Evolutionary conservation across 176 grass and related monocot species (phyloP).

Genomic region (Oryza meyeriana): DNA sequence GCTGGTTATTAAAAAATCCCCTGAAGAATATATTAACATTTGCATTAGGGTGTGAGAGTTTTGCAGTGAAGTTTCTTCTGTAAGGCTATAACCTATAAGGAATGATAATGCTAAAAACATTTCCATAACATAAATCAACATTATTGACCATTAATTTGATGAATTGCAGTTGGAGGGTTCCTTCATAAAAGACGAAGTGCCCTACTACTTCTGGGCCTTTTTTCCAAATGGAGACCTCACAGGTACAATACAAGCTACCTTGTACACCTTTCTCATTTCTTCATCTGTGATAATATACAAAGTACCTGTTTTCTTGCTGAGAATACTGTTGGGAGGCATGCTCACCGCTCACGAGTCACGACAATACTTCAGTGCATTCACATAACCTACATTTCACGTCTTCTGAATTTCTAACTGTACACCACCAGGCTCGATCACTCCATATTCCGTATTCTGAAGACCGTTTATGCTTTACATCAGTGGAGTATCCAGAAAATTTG

Average conservation of each 20-base stretch:
- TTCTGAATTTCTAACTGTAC: neutral
- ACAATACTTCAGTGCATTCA: neutral
- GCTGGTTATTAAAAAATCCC: neutral
- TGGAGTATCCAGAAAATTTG: too few species aligned
- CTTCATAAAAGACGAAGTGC: slow-evolving; percentile 62
- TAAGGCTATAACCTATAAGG: neutral
- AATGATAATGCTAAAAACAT: neutral
- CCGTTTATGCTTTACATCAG: too few species aligned
- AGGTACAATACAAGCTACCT: slow-evolving; percentile 59
- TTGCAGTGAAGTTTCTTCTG: neutral
- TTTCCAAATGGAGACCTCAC: slow-evolving; percentile 70
- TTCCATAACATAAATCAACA: neutral
- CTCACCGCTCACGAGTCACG: too few species aligned
- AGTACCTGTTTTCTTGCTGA: neutral
- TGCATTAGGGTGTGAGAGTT: neutral
- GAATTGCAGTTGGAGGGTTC: slow-evolving; percentile 83
- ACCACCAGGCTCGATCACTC: neutral
- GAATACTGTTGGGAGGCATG: neutral
- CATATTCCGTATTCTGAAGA: neutral
- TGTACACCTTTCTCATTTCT: neutral
- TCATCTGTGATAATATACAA: neutral
- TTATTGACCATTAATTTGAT: neutral
- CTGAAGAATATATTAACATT: neutral
- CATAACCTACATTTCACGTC: neutral
- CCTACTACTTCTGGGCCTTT: slow-evolving; percentile 93